phyloP scores from a whole-genome alignment of 2,329 filamentous ascomycete genomes.

The Rhynchosporium graminicola region DNA sequence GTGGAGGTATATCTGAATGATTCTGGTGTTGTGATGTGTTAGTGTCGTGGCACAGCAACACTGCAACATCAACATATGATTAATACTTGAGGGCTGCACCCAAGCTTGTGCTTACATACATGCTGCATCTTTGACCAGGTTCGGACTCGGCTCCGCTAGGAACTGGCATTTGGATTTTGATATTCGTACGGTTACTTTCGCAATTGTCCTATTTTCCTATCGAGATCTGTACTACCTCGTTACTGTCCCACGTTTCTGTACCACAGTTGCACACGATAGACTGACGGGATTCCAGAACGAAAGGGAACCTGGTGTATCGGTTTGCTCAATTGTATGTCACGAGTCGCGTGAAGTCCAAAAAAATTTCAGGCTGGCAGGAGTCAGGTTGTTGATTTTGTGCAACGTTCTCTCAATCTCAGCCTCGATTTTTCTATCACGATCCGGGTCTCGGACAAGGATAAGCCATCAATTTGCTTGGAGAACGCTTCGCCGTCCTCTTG shows the following conservation, averaged over 20 bases:
- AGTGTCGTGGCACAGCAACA: background rate
- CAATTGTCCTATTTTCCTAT: background rate
- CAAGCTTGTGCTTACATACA: background rate
- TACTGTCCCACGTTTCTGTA: slow-evolving; percentile 3
- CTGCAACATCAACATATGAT: too few species aligned
- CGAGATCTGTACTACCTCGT: slow-evolving; percentile 8
- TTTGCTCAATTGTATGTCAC: background rate
- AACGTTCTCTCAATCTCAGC: background rate
- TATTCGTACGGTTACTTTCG: background rate
- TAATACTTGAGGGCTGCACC: background rate
- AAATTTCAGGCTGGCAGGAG: background rate
- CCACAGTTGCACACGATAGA: background rate
- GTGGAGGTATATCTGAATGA: background rate
- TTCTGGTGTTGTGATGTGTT: too few species aligned
- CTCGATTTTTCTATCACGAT: background rate
- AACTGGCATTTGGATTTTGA: background rate
- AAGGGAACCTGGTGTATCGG: background rate
- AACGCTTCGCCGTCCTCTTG: background rate
- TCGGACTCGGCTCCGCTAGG: background rate
- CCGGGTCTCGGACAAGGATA: background rate
- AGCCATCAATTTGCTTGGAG: background rate
- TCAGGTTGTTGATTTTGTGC: background rate
- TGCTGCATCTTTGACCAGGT: background rate
- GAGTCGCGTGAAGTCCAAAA: background rate
- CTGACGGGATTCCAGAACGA: background rate